phyloP scores from a whole-genome alignment of 179 eudicot species.

The Vitellaria paradoxa region DNA sequence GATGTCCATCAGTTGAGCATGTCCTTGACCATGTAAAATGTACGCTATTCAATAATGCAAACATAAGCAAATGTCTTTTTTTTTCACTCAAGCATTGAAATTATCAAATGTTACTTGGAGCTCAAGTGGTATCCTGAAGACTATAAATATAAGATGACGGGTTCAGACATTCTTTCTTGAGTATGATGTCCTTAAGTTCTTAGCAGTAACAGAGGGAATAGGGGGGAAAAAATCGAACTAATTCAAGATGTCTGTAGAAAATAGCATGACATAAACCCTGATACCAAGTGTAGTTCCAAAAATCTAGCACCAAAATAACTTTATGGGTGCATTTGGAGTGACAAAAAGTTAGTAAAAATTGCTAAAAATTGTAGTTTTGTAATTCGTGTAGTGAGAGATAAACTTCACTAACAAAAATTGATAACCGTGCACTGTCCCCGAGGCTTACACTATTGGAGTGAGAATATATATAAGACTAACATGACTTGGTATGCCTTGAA shows the following conservation, averaged over 20 bases:
- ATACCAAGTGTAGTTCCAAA: background rate
- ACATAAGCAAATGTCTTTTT: background rate
- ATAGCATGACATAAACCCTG: background rate
- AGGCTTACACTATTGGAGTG: no score
- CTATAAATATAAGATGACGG: no score
- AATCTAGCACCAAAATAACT: background rate
- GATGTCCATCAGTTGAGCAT: conserved; percentile 8
- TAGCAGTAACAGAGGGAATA: background rate
- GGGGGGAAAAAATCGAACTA: no score
- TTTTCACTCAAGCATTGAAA: background rate
- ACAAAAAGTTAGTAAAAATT: no score
- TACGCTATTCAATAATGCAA: background rate
- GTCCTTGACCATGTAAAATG: background rate
- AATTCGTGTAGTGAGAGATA: no score
- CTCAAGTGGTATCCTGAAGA: background rate
- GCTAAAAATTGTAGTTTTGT: no score
- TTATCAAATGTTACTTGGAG: background rate
- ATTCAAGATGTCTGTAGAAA: background rate
- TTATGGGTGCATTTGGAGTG: background rate
- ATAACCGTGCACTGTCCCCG: no score
- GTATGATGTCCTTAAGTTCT: background rate
- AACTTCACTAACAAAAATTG: no score
- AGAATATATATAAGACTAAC: no score
- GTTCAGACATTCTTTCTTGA: background rate
- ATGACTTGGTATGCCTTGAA: no score